phyloP scores from a whole-genome alignment of 2,329 filamentous ascomycete genomes.

The Hypoxylon sp. region DNA sequence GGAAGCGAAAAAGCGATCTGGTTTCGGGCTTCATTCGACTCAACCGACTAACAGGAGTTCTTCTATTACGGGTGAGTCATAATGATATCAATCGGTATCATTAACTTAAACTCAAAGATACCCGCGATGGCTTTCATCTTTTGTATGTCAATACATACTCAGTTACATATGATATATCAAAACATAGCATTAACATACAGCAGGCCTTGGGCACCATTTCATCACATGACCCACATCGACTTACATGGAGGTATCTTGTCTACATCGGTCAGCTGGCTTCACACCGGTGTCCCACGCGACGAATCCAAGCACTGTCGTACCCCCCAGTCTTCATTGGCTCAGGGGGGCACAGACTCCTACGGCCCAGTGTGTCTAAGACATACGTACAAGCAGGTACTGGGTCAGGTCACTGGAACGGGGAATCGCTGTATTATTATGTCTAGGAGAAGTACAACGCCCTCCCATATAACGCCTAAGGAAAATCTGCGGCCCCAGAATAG shows the following conservation, averaged over 20 bases:
- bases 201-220: constrained; percentile 35
- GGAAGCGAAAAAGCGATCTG: constrained; percentile 36
- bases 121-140: neutral
- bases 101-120: neutral
- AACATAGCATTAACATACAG: constrained; percentile 4
- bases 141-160: constrained; percentile 12
- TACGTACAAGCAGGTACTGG: constrained; percentile 35
- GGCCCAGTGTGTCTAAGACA: constrained; percentile 39
- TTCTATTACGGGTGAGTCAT: neutral
- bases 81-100: neutral
- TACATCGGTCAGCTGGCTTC: constrained; percentile 35
- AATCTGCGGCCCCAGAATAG: constrained; percentile 33
- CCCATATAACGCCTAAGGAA: constrained; percentile 38
- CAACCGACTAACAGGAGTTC: neutral
- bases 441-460: constrained; percentile 34
- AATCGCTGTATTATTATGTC: constrained; percentile 44
- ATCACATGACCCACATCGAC: constrained; percentile 47
- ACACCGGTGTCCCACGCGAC: constrained; percentile 32
- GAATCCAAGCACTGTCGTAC: constrained; percentile 33
- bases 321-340: constrained; percentile 23
- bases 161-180: constrained; percentile 6
- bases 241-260: constrained; percentile 33
- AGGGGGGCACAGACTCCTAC: constrained; percentile 27
- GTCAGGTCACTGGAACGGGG: constrained; percentile 35
- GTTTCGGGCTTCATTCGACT: constrained; percentile 3